Conservation (phyloP, 2,329 filamentous ascomycete genomes). For the Biscogniauxia mediterranea region DNA sequence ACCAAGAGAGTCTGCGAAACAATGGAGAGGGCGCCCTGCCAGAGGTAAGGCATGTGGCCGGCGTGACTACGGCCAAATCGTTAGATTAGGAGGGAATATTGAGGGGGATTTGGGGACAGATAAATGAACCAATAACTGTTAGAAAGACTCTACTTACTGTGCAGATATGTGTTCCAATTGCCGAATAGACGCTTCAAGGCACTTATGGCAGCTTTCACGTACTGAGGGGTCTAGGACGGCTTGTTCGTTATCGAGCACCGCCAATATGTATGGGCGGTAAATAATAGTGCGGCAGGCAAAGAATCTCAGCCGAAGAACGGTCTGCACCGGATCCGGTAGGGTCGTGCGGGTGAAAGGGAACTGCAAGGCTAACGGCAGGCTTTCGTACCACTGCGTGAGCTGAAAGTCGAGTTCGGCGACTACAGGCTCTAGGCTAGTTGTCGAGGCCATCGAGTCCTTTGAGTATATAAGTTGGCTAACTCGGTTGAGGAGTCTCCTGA, state of each 20-base stretch:
- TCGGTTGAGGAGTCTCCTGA: slow-evolving; percentile 73
- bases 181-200: slow-evolving; percentile 74
- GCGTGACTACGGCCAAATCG: slow-evolving; percentile 58
- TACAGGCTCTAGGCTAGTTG: slow-evolving; percentile 71
- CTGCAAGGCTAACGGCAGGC: slow-evolving; percentile 69
- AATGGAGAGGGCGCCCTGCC: slow-evolving; percentile 80
- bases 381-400: slow-evolving; percentile 81
- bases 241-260: slow-evolving; percentile 75
- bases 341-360: slow-evolving; percentile 70
- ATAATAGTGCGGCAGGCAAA: slow-evolving; percentile 86
- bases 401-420: slow-evolving; percentile 81
- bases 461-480: slow-evolving; percentile 80
- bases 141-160: slow-evolving; percentile 54
- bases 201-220: slow-evolving; percentile 76
- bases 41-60: slow-evolving; percentile 81
- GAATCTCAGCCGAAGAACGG: slow-evolving; percentile 74
- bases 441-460: slow-evolving; percentile 68
- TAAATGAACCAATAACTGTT: slow-evolving; percentile 14
- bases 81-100: slow-evolving; percentile 34
- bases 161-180: slow-evolving; percentile 77
- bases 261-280: slow-evolving; percentile 78
- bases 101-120: slow-evolving; percentile 15
- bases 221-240: slow-evolving; percentile 69
- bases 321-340: slow-evolving; percentile 72
- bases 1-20: slow-evolving; percentile 78